phyloP scores from a whole-genome alignment of 164 flowering plant species.

The Annona squamosa region DNA sequence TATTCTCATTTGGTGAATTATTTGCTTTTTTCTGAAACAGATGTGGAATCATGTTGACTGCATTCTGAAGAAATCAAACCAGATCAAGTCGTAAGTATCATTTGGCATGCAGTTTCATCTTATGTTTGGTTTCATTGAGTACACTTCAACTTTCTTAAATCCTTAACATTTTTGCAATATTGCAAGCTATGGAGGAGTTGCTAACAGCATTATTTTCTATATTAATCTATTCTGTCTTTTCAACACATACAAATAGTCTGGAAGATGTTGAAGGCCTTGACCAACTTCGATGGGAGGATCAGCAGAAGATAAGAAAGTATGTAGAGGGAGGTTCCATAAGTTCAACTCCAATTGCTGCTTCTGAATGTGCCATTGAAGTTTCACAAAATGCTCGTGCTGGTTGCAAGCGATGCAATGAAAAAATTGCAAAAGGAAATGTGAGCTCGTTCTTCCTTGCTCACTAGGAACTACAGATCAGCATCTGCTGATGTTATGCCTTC shows the following conservation, averaged over 20 bases:
- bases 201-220: neutral
- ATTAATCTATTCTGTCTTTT: neutral
- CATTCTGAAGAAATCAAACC: constrained; percentile 74
- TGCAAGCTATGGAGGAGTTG: neutral
- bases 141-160: neutral
- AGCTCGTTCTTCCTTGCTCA: neutral
- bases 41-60: constrained; percentile 93
- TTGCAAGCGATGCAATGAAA: constrained; percentile 66
- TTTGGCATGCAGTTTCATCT: neutral
- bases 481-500: neutral
- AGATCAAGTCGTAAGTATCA: constrained; percentile 68
- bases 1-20: neutral
- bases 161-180: too few relatives aligned
- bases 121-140: too few relatives aligned
- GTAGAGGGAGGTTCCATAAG: constrained; percentile 35
- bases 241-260: constrained; percentile 28
- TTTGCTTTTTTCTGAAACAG: constrained; percentile 37
- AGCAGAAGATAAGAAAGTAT: constrained; percentile 66
- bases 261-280: constrained; percentile 95
- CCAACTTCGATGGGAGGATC: constrained; percentile 93
- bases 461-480: neutral
- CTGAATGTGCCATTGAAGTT: constrained; percentile 58
- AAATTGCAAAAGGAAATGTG: constrained; percentile 89
- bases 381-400: constrained; percentile 79
- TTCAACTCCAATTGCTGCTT: constrained; percentile 13